phyloP scores from a whole-genome alignment of 2,329 filamentous ascomycete species.

The Rhinocladiella mackenziei region DNA sequence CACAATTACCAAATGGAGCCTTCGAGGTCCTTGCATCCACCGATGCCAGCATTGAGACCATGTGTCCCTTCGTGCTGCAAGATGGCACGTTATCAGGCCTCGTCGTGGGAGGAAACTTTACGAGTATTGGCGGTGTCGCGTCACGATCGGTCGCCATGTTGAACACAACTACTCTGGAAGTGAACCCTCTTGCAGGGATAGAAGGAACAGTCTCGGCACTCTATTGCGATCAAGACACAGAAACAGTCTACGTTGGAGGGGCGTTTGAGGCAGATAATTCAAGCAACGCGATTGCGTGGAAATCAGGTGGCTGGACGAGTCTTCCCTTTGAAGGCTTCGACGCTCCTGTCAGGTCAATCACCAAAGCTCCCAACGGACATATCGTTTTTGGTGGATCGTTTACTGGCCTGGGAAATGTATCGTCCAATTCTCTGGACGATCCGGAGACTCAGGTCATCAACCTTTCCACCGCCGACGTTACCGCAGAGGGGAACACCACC shows the following conservation, averaged over 20 bases:
- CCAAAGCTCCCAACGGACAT: constrained; percentile 72
- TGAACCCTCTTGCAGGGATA: constrained; percentile 75
- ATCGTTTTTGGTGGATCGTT: constrained; percentile 92
- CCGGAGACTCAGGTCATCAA: constrained; percentile 72
- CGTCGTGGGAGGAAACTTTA: constrained; percentile 92
- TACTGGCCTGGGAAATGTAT: constrained; percentile 72
- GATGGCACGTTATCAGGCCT: constrained; percentile 68
- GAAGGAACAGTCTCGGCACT: constrained; percentile 77
- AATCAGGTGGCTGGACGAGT: constrained; percentile 64
- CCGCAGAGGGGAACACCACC: constrained; percentile 52
- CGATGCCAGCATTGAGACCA: constrained; percentile 79
- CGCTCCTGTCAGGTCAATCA: constrained; percentile 81
- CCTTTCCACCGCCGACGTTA: constrained; percentile 71
- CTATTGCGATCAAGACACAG: constrained; percentile 71
- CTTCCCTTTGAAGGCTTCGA: constrained; percentile 93
- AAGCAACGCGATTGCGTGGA: constrained; percentile 85
- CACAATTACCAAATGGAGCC: constrained; percentile 77
- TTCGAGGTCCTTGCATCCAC: constrained; percentile 70
- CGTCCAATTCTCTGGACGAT: constrained; percentile 46
- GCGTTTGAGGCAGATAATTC: constrained; percentile 76
- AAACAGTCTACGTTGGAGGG: constrained; percentile 87
- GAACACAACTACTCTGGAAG: constrained; percentile 64
- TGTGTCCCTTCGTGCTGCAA: constrained; percentile 72
- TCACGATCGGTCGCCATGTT: constrained; percentile 78
- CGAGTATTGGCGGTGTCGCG: constrained; percentile 71